These are phyloP conservation scores for Silene latifolia DNA, from an alignment of 148 eudicot genomes.

Conservation along the genomic window DNA sequence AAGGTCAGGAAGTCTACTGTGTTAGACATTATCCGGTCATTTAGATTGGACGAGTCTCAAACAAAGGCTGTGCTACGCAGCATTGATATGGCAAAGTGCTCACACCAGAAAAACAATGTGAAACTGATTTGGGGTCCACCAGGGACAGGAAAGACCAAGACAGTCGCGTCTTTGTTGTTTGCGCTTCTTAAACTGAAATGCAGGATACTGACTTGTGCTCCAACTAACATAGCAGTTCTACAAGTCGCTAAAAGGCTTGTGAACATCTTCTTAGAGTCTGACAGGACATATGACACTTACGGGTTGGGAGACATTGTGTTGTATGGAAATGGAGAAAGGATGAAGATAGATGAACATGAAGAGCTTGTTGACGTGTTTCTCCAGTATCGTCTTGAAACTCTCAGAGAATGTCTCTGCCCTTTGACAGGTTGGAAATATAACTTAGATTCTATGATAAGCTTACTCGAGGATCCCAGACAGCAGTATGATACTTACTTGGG, in stretches of 20 bases:
- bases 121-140: constrained; percentile 72
- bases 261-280: constrained; percentile 20
- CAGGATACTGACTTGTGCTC: constrained; percentile 56
- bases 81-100: constrained; percentile 19
- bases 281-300: constrained; percentile 8
- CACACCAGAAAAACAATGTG: constrained; percentile 17
- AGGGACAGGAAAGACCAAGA: constrained; percentile 65
- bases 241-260: constrained; percentile 40
- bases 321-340: constrained; percentile 36
- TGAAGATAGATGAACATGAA: constrained; percentile 38
- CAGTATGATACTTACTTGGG: constrained; percentile 7
- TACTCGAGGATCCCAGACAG: constrained; percentile 41
- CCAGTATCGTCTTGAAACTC: constrained; percentile 19
- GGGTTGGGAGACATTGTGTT: constrained; percentile 42
- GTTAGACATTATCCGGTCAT: not conserved
- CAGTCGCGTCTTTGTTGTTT: constrained; percentile 38
- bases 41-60: constrained; percentile 24
- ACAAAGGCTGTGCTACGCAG: constrained; percentile 25
- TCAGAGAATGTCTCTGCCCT: constrained; percentile 31
- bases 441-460: constrained; percentile 29
- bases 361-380: constrained; percentile 39
- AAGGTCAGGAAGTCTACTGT: not conserved
- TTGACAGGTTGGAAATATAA: constrained; percentile 33
- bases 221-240: constrained; percentile 53
- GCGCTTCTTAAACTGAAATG: constrained; percentile 31